Evolutionary conservation across 495 filamentous ascomycete species (phyloP), one percentile per base, ranked within the genome.

Genomic region (Articulospora tetracladia): DNA sequence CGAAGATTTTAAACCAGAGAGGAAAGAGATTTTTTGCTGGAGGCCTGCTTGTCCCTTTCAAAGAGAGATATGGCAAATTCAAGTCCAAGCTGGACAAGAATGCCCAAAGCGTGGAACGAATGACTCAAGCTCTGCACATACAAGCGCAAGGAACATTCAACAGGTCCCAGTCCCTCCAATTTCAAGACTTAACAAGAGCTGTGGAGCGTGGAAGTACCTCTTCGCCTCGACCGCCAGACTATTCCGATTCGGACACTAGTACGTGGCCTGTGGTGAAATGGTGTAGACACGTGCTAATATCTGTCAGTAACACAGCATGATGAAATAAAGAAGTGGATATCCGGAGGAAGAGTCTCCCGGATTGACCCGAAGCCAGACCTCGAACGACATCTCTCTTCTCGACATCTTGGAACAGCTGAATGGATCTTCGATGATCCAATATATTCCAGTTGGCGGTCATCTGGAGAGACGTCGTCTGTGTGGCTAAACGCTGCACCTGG

Each of bases 401-500:
- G 62, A 50, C 59, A 72, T 20, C 28, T 57, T 17, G 57, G 68
- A 51, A 72, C 69, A 15, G 68, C 66, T 32, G 61, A 68, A 23
- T 74, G 71, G 72, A 50, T 74, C 10, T 66, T 73, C 39, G 36
- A 68, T 23, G 52, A 72, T 55, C 52, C 53, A 22, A 52, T 50
- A 3, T 70, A 68, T 28, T 23, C 52, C 26, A 44, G 60, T 17
- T 74, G 70, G 71, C 20, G 47, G 1, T 44, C 46, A 13, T 58
- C 61, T 7, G 58, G 41, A 20, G 60, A 67, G 17, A 64, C 59
- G 12, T 60, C 62, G 19, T 53, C 65, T 1, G 47, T 73, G 17
- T 74, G 71, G 71, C 62, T 69, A 22, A 66, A 68, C 36, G 72
- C 70, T 28, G 24, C 58, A 15, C 72, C 72, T 57, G 69, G 72